Conservation (phyloP, 2,329 filamentous ascomycete species). For the Stemphylium beticola region DNA sequence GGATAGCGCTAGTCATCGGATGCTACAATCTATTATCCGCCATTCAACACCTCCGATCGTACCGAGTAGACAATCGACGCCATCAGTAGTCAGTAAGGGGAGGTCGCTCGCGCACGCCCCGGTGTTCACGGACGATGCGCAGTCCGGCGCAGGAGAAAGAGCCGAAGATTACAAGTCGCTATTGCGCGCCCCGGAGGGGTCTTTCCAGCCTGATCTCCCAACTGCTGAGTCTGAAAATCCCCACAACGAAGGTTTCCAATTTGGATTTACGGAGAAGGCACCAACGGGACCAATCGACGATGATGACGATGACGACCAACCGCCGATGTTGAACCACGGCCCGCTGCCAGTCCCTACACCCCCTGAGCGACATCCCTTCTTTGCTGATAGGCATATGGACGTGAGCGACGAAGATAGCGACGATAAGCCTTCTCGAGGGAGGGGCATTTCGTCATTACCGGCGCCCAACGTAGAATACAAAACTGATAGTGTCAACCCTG, state of each 20-base stretch:
- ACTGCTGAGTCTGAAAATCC: neutral
- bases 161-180: neutral
- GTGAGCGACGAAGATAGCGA: conserved; percentile 22
- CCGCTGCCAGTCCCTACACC: conserved; percentile 10
- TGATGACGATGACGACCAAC: conserved; percentile 25
- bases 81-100: conserved; percentile 4
- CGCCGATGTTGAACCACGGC: conserved; percentile 33
- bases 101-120: conserved; percentile 5
- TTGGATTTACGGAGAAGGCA: neutral
- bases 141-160: neutral
- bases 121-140: conserved; percentile 2
- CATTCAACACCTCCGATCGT: conserved; percentile 30
- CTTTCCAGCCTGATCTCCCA: neutral
- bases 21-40: conserved; percentile 39
- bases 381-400: conserved; percentile 12
- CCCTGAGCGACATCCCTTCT: conserved; percentile 9
- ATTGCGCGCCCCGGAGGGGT: neutral
- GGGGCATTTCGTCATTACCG: conserved; percentile 5
- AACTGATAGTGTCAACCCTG: conserved; percentile 33
- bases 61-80: conserved; percentile 1
- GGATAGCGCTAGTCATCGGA: conserved; percentile 28
- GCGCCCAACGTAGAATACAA: conserved; percentile 6
- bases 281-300: neutral
- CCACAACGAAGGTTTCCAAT: neutral
- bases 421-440: conserved; percentile 7